phyloP scores from a whole-genome alignment of 1,284 basidiomycete species.

The Pseudozyma thailandica region DNA sequence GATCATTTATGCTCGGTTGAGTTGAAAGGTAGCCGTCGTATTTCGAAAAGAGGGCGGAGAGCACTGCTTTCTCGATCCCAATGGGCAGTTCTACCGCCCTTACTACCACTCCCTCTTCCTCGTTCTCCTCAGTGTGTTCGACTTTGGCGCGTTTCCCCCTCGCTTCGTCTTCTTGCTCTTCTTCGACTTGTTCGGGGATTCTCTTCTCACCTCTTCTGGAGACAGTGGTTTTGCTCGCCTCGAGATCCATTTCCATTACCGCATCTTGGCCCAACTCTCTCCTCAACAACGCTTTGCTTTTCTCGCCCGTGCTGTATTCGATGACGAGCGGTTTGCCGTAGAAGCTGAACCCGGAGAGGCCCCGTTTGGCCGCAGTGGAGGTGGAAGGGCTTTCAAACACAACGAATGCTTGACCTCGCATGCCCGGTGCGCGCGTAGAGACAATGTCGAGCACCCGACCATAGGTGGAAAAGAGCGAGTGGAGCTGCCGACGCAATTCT shows the following conservation, averaged over 20 bases:
- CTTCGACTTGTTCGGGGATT: constrained; percentile 57
- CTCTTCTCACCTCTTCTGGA: constrained; percentile 11
- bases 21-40: constrained; percentile 1
- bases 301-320: constrained; percentile 80
- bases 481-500: constrained; percentile 85
- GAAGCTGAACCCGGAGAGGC: constrained; percentile 88
- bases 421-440: constrained; percentile 85
- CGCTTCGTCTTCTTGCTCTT: constrained; percentile 73
- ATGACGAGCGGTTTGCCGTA: constrained; percentile 87
- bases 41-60: constrained; percentile 13
- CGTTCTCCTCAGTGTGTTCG: constrained; percentile 24
- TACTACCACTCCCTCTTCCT: constrained; percentile 30
- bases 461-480: constrained; percentile 89
- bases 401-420: constrained; percentile 95
- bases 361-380: constrained; percentile 89
- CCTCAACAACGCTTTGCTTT: constrained; percentile 79
- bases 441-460: constrained; percentile 93
- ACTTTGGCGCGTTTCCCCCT: constrained; percentile 70
- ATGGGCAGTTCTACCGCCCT: constrained; percentile 78
- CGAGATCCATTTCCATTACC: constrained; percentile 45
- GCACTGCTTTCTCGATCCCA: constrained; percentile 1
- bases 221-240: constrained; percentile 12
- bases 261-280: constrained; percentile 54
- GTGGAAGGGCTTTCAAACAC: constrained; percentile 89
- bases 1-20: neutral